Conservation (phyloP, 1,284 basidiomycete species). For the Rhodotorula sp. region DNA sequence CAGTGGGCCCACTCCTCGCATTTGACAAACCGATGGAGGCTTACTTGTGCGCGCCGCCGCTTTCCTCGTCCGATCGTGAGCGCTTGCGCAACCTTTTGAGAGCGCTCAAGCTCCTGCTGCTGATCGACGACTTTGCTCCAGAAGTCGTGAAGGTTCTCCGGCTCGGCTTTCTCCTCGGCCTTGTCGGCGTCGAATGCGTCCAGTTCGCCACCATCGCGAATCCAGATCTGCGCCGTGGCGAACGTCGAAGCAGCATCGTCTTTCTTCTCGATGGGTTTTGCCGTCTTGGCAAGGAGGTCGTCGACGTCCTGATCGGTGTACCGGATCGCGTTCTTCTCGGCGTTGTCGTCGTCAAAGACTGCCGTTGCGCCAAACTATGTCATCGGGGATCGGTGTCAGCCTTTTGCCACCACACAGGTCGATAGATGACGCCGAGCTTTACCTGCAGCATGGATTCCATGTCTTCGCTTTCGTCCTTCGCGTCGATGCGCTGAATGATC, state of each 20-base stretch:
- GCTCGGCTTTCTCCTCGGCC: conserved; percentile 20
- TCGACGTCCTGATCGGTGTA: conserved; percentile 48
- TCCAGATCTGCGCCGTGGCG: conserved; percentile 49
- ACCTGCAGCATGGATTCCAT: conserved; percentile 47
- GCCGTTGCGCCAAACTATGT: conserved; percentile 47
- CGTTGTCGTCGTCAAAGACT: conserved; percentile 46
- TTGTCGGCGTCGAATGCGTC: conserved; percentile 23
- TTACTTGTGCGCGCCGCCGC: conserved; percentile 21
- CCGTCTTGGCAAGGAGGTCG: conserved; percentile 45
- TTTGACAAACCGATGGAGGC: neutral
- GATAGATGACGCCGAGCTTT: neutral
- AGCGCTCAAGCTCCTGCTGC: conserved; percentile 39
- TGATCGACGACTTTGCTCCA: conserved; percentile 47
- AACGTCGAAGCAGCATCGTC: conserved; percentile 42
- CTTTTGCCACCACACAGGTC: too few relatives aligned
- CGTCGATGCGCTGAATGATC: conserved; percentile 46
- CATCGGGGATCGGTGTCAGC: neutral
- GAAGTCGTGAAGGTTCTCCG: conserved; percentile 36
- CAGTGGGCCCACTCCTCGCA: neutral
- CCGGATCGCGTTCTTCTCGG: conserved; percentile 44
- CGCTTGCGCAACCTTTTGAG: conserved; percentile 13
- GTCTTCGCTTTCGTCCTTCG: conserved; percentile 40
- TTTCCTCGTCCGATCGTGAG: conserved; percentile 34
- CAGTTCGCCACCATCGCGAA: conserved; percentile 28
- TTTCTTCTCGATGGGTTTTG: conserved; percentile 27